Base-by-base conservation (phyloP, 345 rosid genomes). In the Orychophragmus violaceus region DNA sequence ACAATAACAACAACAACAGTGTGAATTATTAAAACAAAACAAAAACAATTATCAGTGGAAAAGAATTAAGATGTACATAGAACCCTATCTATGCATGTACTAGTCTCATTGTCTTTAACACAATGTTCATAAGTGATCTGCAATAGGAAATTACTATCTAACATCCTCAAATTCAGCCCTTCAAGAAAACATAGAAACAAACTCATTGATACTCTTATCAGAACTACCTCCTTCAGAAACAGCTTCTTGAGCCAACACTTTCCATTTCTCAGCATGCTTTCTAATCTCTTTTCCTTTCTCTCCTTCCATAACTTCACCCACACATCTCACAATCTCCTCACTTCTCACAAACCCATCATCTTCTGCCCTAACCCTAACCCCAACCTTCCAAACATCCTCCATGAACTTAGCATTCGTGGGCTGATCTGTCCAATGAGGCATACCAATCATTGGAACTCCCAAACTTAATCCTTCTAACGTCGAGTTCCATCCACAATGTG, bases 221-320 rank as follows among this genome's bases (percentile, higher is more conserved):
- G 90, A 85, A 65, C 74, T 85, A 66, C 91, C 89, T 16, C 83
- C 87, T 62, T 77, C 77, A 46, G 80, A 60, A 11, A 74, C 84
- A 65, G 90, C 81, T 23, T 59, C 77, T 63, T 14, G 69, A 13
- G 88, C 87, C 23, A 79, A 25, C 24, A 72, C 62, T 70, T 68
- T 85, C 91, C 87, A 88, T 35, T 67, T 80, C 42, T 46, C 71
- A 0, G 80, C 77, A 62, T 74, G 82, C 3, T 3, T 72, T 75
- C 59, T 78, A 8, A 84, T 76, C 28, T 76, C 83, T 35, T 70
- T 39, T 0, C 67, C 75, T 46, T 52, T 77, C 4, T 74, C 81
- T 32, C 85, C 87, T 22, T 80, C 83, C 84, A 80, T 82, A 6
- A 86, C 74, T 70, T 83, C 84, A 75, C 65, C 56, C 27, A 82